phyloP scores from a whole-genome alignment of 1,284 basidiomycete species.

The Filobasidium uniguttulatum region DNA sequence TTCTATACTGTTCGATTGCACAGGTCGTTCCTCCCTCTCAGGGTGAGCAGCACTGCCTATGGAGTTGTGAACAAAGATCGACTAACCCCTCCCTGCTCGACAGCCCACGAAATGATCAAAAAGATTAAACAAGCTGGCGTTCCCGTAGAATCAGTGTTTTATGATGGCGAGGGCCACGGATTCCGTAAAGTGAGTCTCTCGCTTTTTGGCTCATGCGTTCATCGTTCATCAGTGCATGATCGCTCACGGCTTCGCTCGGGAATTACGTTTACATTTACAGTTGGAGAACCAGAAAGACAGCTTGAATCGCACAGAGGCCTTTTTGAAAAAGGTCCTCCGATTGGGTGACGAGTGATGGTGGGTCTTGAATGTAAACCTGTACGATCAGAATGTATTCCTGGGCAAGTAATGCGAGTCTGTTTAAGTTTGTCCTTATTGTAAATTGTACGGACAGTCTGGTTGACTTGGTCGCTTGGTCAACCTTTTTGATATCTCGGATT shows the following conservation, averaged over 20 bases:
- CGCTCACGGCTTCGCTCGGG: too few relatives aligned
- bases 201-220: not conserved
- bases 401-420: too few relatives aligned
- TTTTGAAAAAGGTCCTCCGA: slow-evolving; percentile 11
- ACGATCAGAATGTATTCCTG: too few relatives aligned
- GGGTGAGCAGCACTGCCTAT: not conserved
- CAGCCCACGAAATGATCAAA: slow-evolving; percentile 22
- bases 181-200: slow-evolving; percentile 5
- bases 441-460: too few relatives aligned
- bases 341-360: not conserved
- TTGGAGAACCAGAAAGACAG: slow-evolving; percentile 18
- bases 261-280: slow-evolving; percentile 3
- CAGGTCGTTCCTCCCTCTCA: slow-evolving; percentile 26
- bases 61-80: not conserved
- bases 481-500: too few relatives aligned
- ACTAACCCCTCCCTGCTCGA: not conserved
- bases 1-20: slow-evolving; percentile 7
- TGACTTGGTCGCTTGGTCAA: too few relatives aligned
- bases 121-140: slow-evolving; percentile 16
- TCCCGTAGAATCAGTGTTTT: slow-evolving; percentile 18
- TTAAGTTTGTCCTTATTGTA: too few relatives aligned
- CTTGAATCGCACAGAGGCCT: slow-evolving; percentile 11
- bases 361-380: too few relatives aligned
- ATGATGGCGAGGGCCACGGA: slow-evolving; percentile 18
- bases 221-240: not conserved